A percentile compares a stretch with the other conserved stretches of the same genome.
phyloP scores from a whole-genome alignment of 129 eudicot genomes.

The Helichrysum umbraculigerum region DNA sequence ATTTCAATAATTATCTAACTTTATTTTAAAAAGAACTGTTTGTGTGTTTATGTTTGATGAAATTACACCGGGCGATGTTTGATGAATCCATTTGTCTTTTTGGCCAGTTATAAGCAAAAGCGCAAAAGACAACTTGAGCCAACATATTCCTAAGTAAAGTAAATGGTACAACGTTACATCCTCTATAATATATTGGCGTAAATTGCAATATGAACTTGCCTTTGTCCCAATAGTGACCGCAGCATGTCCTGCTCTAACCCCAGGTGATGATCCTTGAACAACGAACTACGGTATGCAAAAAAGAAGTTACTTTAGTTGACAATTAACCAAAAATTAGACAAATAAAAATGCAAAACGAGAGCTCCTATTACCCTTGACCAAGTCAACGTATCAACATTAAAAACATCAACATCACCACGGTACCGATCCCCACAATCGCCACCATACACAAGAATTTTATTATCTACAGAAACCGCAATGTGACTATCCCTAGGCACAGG shows the following conservation, averaged over 20 bases:
- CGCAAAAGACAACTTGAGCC: neutral
- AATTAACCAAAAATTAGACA: neutral
- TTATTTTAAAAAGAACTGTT: too few relatives aligned
- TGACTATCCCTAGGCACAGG: slow-evolving; percentile 94
- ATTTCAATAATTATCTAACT: too few relatives aligned
- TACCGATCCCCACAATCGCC: slow-evolving; percentile 93
- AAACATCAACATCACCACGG: slow-evolving; percentile 72
- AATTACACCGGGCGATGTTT: too few relatives aligned
- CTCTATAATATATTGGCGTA: neutral
- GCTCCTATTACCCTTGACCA: slow-evolving; percentile 70
- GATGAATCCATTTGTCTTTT: too few relatives aligned
- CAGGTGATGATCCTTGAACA: slow-evolving; percentile 68
- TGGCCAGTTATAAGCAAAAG: too few relatives aligned
- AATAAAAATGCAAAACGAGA: neutral
- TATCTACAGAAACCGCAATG: slow-evolving; percentile 57
- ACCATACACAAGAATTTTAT: slow-evolving; percentile 65
- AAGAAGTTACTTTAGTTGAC: neutral
- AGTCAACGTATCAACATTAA: slow-evolving; percentile 56
- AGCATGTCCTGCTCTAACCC: slow-evolving; percentile 90
- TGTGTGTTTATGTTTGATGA: too few relatives aligned
- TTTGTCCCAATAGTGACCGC: slow-evolving; percentile 69
- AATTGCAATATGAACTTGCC: slow-evolving; percentile 41
- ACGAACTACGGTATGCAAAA: slow-evolving; percentile 36
- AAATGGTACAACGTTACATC: neutral
- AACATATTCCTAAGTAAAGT: neutral